Conservation (phyloP, 768 basidiomycete species). For the Agaricus bisporus region DNA sequence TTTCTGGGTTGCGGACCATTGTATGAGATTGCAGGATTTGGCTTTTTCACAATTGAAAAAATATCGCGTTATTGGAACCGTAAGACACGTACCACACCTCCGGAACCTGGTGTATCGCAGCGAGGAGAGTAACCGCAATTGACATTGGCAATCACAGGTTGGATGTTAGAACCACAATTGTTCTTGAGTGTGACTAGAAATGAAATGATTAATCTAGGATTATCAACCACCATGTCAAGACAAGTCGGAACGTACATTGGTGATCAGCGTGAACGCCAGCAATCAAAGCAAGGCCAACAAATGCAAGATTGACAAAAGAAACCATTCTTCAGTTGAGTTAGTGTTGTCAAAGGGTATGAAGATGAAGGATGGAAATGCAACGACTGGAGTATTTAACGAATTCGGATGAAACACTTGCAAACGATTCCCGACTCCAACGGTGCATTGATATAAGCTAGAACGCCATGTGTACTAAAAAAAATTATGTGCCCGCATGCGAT, state of each 20-base stretch:
- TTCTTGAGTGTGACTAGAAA: conserved; percentile 28
- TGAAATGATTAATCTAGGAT: neutral
- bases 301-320: neutral
- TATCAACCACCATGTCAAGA: neutral
- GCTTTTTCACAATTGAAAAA: conserved; percentile 11
- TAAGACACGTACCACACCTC: conserved; percentile 23
- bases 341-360: too few relatives aligned
- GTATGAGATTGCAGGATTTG: conserved; percentile 26
- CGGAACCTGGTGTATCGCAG: conserved; percentile 27
- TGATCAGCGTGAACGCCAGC: conserved; percentile 16
- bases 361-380: neutral
- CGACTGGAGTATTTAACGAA: neutral
- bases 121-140: conserved; percentile 37
- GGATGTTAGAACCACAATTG: conserved; percentile 24
- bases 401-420: too few relatives aligned
- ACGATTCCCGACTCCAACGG: too few relatives aligned
- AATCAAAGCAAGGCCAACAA: neutral
- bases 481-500: too few relatives aligned
- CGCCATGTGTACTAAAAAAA: too few relatives aligned
- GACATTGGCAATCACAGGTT: conserved; percentile 29
- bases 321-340: neutral
- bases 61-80: neutral
- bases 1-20: conserved; percentile 27
- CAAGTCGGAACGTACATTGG: conserved; percentile 11
- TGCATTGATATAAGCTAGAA: too few relatives aligned